Percentiles rank a stretch among this genome's conserved stretches.
phyloP scores from a whole-genome alignment of 108 stramenopile genomes.

The Skeletonema grethae region DNA sequence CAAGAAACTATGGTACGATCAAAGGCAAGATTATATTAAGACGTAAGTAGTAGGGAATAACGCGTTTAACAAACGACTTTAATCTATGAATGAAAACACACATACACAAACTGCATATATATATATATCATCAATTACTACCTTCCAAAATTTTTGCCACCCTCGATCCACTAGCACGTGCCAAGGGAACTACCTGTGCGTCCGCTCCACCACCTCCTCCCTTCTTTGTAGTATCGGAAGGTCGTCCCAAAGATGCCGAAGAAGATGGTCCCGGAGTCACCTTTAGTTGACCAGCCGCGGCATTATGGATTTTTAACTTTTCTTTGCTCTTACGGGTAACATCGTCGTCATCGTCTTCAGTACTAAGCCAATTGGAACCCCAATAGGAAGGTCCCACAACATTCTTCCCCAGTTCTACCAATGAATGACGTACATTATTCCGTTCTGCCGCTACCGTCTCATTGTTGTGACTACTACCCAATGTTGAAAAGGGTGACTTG shows the following conservation, averaged over 20 bases:
- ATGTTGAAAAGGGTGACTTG: background rate
- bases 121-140: slow-evolving; percentile 19
- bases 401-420: slow-evolving; percentile 39
- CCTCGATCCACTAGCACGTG: slow-evolving; percentile 76
- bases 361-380: slow-evolving; percentile 26
- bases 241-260: slow-evolving; percentile 9
- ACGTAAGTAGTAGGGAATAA: background rate
- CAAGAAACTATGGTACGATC: background rate
- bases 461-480: background rate
- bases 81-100: background rate
- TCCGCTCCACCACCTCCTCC: background rate
- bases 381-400: slow-evolving; percentile 33
- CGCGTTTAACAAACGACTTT: background rate
- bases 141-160: slow-evolving; percentile 56
- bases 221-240: background rate
- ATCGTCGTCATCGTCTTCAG: background rate
- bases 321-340: background rate
- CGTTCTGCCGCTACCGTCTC: slow-evolving; percentile 11
- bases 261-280: background rate
- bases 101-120: slow-evolving; percentile 13
- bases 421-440: slow-evolving; percentile 24
- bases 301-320: slow-evolving; percentile 2
- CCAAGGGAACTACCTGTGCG: slow-evolving; percentile 56
- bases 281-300: background rate
- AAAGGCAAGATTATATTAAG: slow-evolving; percentile 8